These are phyloP conservation scores for Phoma herbarum DNA, from an alignment of 2,329 filamentous ascomycete genomes.

Conservation along the genomic window DNA sequence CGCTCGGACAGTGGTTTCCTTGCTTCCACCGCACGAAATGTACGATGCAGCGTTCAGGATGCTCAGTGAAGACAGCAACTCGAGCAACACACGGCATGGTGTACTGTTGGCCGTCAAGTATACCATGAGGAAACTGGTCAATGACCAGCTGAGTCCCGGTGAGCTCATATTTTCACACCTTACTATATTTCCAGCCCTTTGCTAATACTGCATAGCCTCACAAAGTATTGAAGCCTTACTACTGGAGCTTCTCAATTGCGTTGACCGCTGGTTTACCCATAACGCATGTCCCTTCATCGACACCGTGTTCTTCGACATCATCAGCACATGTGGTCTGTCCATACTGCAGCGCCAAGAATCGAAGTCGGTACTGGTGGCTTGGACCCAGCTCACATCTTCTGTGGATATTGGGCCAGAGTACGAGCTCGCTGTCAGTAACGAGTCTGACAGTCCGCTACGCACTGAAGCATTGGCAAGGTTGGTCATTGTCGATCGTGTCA, in stretches of 20 bases:
- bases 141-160: slow-evolving; percentile 1
- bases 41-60: slow-evolving; percentile 32
- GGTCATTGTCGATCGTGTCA: slow-evolving; percentile 39
- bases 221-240: slow-evolving; percentile 31
- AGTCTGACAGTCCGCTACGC: slow-evolving; percentile 28
- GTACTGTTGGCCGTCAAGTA: slow-evolving; percentile 45
- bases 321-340: slow-evolving; percentile 39
- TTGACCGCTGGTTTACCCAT: slow-evolving; percentile 26
- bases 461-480: slow-evolving; percentile 32
- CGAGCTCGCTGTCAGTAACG: slow-evolving; percentile 20
- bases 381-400: slow-evolving; percentile 30
- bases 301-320: slow-evolving; percentile 50
- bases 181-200: background rate
- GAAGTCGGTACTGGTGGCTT: slow-evolving; percentile 28
- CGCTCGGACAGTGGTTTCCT: slow-evolving; percentile 68
- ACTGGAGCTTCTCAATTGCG: slow-evolving; percentile 28
- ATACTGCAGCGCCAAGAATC: slow-evolving; percentile 33
- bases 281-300: slow-evolving; percentile 46
- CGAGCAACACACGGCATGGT: slow-evolving; percentile 45
- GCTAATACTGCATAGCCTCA: slow-evolving; percentile 24
- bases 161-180: background rate
- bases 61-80: slow-evolving; percentile 23
- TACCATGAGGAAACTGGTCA: slow-evolving; percentile 36
- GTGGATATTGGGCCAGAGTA: slow-evolving; percentile 35
- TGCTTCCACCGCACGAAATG: slow-evolving; percentile 41